Base-by-base conservation (phyloP, 1,284 basidiomycete genomes). In the Cronartium ribicola region DNA sequence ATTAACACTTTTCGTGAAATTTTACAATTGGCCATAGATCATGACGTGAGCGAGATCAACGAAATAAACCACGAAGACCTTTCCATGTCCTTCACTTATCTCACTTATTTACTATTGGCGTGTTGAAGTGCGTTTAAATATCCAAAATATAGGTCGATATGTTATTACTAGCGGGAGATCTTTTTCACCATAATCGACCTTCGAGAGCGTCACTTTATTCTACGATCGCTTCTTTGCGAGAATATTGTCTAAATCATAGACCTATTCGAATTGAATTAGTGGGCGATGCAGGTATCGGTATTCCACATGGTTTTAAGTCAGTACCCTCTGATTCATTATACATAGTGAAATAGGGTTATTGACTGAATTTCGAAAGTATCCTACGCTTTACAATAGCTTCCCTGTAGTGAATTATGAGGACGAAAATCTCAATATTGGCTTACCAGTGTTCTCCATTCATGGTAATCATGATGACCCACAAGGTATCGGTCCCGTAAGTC, bases 381-480 rank as follows among this genome's bases (percentile, higher is more conserved):
- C 36, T n/a, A 37, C 46, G 60, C 29, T 22, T 3, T 7, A 39
- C 3, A 14, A 14, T 79, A 96, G 92, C 37, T 98, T 98, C 80
- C 95, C 96, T 2, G 91, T 92, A 0, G 84, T 98, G 77, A 99
- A 99, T 81, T 98, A 98, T 79, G 94, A 98, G 83, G 96, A 99
- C 80, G 88, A 89, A 0, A 98, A 98, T 80, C 85, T 98, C 75
- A 99, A 98, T 79, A 87, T 98, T 67, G 88, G 88, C 22, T 92
- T 96, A 39, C 96, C 96, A 2, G 90, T 98, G 29, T 99, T 99
- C 83, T 97, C 94, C 0, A 98, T 99, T 61, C 95, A 99, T 79
- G 96, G 95, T 57, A 99, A 99, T 80, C 96, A 99, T 81, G 96
- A 99, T 80, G 95, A 99, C 79, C 95, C 96, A 41, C 96, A 98